Evolutionary conservation across 2,329 filamentous ascomycete genomes (phyloP).

Genomic region (Colletotrichum spinosum): DNA sequence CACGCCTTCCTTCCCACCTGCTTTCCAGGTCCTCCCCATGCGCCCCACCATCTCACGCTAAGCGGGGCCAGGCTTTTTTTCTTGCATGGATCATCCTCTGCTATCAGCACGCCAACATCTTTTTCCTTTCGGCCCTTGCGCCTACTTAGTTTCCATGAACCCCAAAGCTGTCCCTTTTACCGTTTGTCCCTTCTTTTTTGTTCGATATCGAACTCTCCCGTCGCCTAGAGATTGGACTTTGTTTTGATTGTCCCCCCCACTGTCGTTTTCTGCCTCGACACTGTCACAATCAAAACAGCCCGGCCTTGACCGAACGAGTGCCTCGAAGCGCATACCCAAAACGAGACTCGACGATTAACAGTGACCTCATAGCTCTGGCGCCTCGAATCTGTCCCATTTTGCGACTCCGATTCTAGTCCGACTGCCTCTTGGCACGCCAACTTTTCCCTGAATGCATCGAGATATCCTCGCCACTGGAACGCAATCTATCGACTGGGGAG

Average conservation of each 20-base stretch:
- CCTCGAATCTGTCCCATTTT: neutral
- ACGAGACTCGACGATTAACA: conserved; percentile 4
- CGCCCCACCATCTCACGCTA: conserved; percentile 26
- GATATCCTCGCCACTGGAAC: conserved; percentile 39
- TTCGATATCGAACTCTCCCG: conserved; percentile 15
- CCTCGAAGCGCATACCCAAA: neutral
- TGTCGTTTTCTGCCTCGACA: conserved; percentile 14
- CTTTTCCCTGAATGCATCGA: conserved; percentile 47
- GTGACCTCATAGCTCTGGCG: conserved; percentile 28
- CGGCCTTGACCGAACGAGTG: conserved; percentile 8
- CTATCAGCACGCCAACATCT: conserved; percentile 36
- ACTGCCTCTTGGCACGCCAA: conserved; percentile 23
- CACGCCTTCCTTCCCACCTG: neutral
- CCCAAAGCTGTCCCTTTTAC: conserved; percentile 25
- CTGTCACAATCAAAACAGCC: neutral
- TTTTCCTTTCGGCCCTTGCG: conserved; percentile 25
- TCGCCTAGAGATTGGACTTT: conserved; percentile 12
- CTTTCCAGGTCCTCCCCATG: neutral
- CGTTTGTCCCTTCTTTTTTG: conserved; percentile 24
- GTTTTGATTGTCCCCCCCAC: neutral
- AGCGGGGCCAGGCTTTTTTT: conserved; percentile 34
- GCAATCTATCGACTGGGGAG: conserved; percentile 43
- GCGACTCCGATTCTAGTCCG: neutral
- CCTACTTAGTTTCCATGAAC: conserved; percentile 34
- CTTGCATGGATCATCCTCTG: conserved; percentile 32